These are phyloP conservation scores for Macrotyloma uniflorum DNA, from an alignment of 306 rosid genomes.

Conservation along the genomic window DNA sequence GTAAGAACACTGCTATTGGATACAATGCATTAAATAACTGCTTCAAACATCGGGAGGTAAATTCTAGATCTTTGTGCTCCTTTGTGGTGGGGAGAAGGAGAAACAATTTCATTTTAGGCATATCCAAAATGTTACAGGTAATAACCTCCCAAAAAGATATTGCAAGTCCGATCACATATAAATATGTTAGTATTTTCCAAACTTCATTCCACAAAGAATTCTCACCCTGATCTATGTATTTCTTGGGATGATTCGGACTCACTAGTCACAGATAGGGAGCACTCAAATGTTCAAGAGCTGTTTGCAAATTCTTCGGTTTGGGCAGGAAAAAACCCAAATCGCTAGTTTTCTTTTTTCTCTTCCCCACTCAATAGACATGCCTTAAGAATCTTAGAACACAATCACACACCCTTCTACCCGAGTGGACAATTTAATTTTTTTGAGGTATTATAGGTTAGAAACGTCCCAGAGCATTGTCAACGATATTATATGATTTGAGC, in stretches of 20 bases:
- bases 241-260: not conserved
- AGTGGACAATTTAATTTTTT: conserved; percentile 24
- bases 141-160: conserved; percentile 14
- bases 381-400: not conserved
- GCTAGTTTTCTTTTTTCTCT: not conserved
- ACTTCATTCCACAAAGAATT: not conserved
- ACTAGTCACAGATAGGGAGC: not conserved
- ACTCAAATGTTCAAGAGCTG: not conserved
- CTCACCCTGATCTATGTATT: conserved; percentile 1
- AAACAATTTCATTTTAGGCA: not conserved
- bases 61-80: not conserved
- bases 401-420: not conserved
- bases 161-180: not conserved
- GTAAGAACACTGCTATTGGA: conserved; percentile 2
- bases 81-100: not conserved
- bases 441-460: not conserved
- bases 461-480: not conserved
- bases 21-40: not conserved
- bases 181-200: conserved; percentile 11
- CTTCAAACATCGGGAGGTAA: conserved; percentile 7
- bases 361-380: not conserved
- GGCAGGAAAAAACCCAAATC: not conserved
- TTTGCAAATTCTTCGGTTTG: not conserved
- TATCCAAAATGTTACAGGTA: conserved; percentile 10
- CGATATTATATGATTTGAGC: conserved; percentile 2